phyloP scores from a whole-genome alignment of 192 early-diverging fungal genomes.

The Mortierella antarctica region DNA sequence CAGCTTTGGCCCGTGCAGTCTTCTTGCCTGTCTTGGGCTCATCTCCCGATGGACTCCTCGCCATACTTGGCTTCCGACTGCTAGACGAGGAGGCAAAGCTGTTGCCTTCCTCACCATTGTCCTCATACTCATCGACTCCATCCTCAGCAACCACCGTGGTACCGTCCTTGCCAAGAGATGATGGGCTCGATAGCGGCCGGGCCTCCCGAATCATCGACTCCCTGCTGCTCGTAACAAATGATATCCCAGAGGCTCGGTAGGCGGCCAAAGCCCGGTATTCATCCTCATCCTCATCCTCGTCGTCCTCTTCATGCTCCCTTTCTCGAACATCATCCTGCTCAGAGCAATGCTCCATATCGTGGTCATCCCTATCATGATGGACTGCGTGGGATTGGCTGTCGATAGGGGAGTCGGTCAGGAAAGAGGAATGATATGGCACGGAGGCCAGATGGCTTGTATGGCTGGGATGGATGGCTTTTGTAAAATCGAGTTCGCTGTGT shows the following conservation, averaged over 20 bases:
- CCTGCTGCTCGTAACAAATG: background rate
- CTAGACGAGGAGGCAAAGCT: constrained; percentile 6
- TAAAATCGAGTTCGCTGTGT: background rate
- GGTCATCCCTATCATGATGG: constrained; percentile 24
- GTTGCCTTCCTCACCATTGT: background rate
- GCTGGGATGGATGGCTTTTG: background rate
- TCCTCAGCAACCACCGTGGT: background rate
- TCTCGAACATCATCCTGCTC: constrained; percentile 51
- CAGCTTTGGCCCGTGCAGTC: background rate
- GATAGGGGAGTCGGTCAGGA: constrained; percentile 6
- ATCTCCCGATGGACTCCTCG: constrained; percentile 20
- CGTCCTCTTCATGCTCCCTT: constrained; percentile 34
- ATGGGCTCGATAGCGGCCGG: background rate
- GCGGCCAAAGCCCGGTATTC: constrained; percentile 20
- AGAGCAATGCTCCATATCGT: constrained; percentile 52
- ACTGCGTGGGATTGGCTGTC: constrained; percentile 4
- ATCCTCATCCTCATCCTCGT: constrained; percentile 40
- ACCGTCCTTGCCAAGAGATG: background rate
- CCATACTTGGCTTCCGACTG: constrained; percentile 18
- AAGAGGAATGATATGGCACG: background rate
- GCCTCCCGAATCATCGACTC: no score
- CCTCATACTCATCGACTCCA: background rate
- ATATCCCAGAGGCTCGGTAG: background rate
- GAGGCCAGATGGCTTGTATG: background rate
- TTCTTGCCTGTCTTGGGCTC: background rate